Evolutionary conservation across 2,329 filamentous ascomycete species (phyloP).

Genomic region (Esteya vermicola): DNA sequence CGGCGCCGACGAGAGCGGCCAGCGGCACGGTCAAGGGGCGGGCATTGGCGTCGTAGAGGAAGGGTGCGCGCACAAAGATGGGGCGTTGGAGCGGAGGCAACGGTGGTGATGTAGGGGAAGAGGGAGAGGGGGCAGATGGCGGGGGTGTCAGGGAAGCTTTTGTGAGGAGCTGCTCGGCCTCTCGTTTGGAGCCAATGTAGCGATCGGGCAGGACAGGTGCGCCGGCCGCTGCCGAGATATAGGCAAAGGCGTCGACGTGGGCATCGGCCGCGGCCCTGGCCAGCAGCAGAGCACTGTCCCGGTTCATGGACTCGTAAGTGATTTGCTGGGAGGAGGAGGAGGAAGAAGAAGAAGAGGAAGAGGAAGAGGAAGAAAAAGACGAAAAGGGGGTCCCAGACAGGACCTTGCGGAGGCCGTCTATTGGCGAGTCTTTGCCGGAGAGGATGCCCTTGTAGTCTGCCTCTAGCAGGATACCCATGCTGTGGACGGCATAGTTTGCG

Average conservation of each 20-base stretch:
- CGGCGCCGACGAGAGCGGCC: slow-evolving; percentile 62
- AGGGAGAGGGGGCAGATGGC: slow-evolving; percentile 22
- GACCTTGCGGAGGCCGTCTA: slow-evolving; percentile 62
- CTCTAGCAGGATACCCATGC: slow-evolving; percentile 90
- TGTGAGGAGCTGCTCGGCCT: slow-evolving; percentile 49
- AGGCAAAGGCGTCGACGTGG: slow-evolving; percentile 59
- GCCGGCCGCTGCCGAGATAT: slow-evolving; percentile 77
- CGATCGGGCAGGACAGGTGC: slow-evolving; percentile 70
- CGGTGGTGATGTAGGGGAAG: slow-evolving; percentile 46
- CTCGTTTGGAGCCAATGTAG: slow-evolving; percentile 84
- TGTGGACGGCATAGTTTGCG: slow-evolving; percentile 81
- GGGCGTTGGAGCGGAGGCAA: slow-evolving; percentile 49
- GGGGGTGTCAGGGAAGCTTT: no score
- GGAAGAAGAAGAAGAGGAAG: not conserved
- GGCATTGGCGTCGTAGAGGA: slow-evolving; percentile 73
- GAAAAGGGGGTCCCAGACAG: slow-evolving; percentile 42
- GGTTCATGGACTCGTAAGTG: slow-evolving; percentile 96
- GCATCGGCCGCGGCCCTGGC: slow-evolving; percentile 60
- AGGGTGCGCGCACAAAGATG: slow-evolving; percentile 72
- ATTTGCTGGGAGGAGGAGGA: slow-evolving; percentile 33
- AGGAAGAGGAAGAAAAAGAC: not conserved
- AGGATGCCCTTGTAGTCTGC: slow-evolving; percentile 94
- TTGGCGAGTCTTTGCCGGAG: slow-evolving; percentile 67
- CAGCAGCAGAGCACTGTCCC: slow-evolving; percentile 71
- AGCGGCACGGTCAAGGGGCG: slow-evolving; percentile 73